Evolutionary conservation across 2,329 filamentous ascomycete genomes (phyloP).

Genomic region (Samsoniella hepiali): DNA sequence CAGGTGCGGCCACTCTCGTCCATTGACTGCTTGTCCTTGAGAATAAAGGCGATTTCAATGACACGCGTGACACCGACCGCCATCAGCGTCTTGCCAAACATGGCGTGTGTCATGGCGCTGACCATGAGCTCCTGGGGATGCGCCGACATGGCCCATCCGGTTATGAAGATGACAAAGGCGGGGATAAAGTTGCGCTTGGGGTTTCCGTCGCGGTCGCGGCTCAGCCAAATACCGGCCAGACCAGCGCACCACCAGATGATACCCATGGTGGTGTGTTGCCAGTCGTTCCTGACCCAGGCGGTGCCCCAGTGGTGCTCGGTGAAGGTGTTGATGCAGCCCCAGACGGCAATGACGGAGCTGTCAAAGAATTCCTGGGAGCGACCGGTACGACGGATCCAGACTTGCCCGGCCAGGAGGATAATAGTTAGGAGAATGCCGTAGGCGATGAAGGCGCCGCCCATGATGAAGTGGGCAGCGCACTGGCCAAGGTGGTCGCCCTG

Average conservation of each 20-base stretch:
- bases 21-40: conserved; percentile 66
- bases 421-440: conserved; percentile 89
- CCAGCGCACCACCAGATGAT: conserved; percentile 97
- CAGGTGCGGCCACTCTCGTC: conserved; percentile 65
- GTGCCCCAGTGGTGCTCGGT: conserved; percentile 94
- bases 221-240: conserved; percentile 87
- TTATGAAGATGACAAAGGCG: conserved; percentile 84
- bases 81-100: conserved; percentile 97
- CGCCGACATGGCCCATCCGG: conserved; percentile 91
- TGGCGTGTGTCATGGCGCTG: conserved; percentile 80
- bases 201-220: conserved; percentile 73
- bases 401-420: conserved; percentile 80
- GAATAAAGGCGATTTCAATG: conserved; percentile 85
- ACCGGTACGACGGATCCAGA: conserved; percentile 77
- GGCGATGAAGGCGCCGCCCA: conserved; percentile 93
- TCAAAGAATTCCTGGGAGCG: conserved; percentile 97
- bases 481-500: conserved; percentile 87
- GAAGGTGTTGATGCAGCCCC: conserved; percentile 97
- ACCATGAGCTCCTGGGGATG: conserved; percentile 82
- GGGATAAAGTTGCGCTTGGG: conserved; percentile 93
- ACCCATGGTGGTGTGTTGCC: conserved; percentile 99
- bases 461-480: conserved; percentile 95
- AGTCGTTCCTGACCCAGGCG: conserved; percentile 86
- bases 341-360: conserved; percentile 82
- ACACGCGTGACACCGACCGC: conserved; percentile 78